phyloP scores from a whole-genome alignment of 2,329 filamentous ascomycete species.

The Neopestalotiopsis rosae region DNA sequence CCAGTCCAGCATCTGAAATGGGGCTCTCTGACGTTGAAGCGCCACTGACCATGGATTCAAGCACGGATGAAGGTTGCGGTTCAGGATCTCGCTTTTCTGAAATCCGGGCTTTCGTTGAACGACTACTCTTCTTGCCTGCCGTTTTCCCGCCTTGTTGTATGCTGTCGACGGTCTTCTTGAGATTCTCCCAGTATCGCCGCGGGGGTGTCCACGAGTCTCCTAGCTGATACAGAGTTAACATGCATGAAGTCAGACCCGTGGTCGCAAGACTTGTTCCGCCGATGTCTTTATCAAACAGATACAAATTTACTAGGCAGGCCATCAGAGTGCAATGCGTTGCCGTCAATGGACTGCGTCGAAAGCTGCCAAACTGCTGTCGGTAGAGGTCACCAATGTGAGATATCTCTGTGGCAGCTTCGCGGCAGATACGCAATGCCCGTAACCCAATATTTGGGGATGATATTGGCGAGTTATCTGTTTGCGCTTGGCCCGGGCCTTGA shows the following conservation, averaged over 20 bases:
- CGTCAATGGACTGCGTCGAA: background rate
- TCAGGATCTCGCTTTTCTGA: background rate
- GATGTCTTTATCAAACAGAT: background rate
- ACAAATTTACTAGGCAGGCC: background rate
- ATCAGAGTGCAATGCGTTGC: background rate
- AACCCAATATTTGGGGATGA: background rate
- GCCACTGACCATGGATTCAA: background rate
- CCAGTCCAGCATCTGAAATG: background rate
- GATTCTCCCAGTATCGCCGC: background rate
- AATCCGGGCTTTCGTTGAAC: background rate
- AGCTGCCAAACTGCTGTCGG: background rate
- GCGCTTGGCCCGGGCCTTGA: background rate
- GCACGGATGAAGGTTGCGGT: background rate
- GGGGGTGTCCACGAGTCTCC: background rate
- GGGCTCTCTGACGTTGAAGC: background rate
- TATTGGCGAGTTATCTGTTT: background rate
- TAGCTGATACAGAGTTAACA: background rate
- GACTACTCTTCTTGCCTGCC: background rate
- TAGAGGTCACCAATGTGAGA: background rate
- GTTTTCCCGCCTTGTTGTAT: background rate
- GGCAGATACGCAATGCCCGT: background rate
- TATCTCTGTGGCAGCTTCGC: background rate
- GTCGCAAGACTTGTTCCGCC: background rate
- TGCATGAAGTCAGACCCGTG: background rate
- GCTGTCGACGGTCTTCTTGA: background rate